These are phyloP conservation scores for Ambrosia artemisiifolia DNA, from an alignment of 129 eudicot genomes.

Conservation along the genomic window DNA sequence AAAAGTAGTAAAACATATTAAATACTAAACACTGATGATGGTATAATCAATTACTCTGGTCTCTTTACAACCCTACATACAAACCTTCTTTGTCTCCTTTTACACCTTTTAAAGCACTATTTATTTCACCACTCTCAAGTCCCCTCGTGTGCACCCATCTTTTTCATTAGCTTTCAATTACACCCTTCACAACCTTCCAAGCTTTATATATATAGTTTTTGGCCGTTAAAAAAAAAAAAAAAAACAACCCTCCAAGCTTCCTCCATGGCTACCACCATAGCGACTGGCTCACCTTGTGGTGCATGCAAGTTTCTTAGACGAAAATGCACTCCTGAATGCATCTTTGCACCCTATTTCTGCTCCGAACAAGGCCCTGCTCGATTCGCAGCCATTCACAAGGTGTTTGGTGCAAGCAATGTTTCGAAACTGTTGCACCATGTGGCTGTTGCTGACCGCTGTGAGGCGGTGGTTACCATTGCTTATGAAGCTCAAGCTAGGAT, in stretches of 20 bases:
- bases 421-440: slow-evolving; percentile 70
- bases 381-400: slow-evolving; percentile 94
- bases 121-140: slow-evolving; percentile 67
- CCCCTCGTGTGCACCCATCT: slow-evolving; percentile 54
- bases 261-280: slow-evolving; percentile 43
- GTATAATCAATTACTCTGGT: slow-evolving; percentile 63
- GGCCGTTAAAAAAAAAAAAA: too few relatives aligned
- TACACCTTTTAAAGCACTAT: slow-evolving; percentile 25
- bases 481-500: slow-evolving; percentile 98
- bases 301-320: slow-evolving; percentile 93
- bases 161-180: background rate
- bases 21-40: background rate
- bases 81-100: slow-evolving; percentile 70
- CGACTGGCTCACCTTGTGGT: slow-evolving; percentile 86
- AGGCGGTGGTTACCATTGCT: slow-evolving; percentile 92
- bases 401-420: slow-evolving; percentile 96
- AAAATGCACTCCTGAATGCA: slow-evolving; percentile 78
- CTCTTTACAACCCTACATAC: slow-evolving; percentile 60
- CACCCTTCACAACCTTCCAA: background rate
- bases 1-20: background rate
- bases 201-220: too few relatives aligned
- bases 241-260: background rate
- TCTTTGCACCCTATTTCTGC: slow-evolving; percentile 90
- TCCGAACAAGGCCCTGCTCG: slow-evolving; percentile 89
- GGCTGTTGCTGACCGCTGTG: slow-evolving; percentile 71